Conservation (phyloP, 371 early-diverging fungal genomes). For the Zancudomyces culisetae region DNA sequence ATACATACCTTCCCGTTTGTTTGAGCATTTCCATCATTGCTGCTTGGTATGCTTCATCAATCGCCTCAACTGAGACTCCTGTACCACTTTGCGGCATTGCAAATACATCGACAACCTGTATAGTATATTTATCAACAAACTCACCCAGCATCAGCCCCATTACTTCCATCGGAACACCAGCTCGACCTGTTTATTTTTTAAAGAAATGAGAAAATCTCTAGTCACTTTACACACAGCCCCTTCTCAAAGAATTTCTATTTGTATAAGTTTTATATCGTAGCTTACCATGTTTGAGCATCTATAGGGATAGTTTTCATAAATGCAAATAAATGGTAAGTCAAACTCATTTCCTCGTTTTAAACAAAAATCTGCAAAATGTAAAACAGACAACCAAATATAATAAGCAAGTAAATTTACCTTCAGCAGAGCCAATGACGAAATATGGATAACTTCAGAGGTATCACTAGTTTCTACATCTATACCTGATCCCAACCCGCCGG, state of each 20-base stretch:
- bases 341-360: neutral
- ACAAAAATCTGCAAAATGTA: neutral
- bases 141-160: slow-evolving; percentile 99
- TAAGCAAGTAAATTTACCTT: slow-evolving; percentile 42
- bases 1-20: slow-evolving; percentile 62
- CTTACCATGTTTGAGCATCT: slow-evolving; percentile 28
- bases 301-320: neutral
- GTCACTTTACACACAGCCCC: no score
- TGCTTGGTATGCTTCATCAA: slow-evolving; percentile 99
- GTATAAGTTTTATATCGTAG: no score
- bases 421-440: slow-evolving; percentile 95
- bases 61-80: slow-evolving; percentile 98
- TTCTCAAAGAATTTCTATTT: no score
- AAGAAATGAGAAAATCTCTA: no score
- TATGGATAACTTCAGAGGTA: slow-evolving; percentile 98
- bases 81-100: slow-evolving; percentile 99
- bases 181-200: slow-evolving; percentile 82
- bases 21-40: slow-evolving; percentile 99
- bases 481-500: neutral
- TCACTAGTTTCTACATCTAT: slow-evolving; percentile 40
- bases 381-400: no score
- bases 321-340: neutral
- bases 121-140: slow-evolving; percentile 99
- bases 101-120: slow-evolving; percentile 99
- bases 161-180: slow-evolving; percentile 99